Percentiles rank a stretch among this genome's conserved stretches.
Evolutionary conservation across 352 stramenopile genomes (phyloP).

Genomic region (Phytophthora citrophthora): DNA sequence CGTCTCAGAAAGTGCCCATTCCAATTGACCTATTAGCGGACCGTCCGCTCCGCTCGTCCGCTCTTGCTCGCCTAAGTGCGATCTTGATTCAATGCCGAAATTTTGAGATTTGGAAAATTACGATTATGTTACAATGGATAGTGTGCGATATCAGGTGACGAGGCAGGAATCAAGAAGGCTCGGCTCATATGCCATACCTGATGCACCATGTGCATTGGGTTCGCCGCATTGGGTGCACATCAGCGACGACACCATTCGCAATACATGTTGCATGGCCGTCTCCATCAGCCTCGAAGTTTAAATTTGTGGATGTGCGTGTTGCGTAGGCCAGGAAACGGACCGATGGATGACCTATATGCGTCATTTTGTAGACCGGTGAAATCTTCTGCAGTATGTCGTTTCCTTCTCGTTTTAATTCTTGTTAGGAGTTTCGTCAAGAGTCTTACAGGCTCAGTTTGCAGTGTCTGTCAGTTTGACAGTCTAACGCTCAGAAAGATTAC

Average conservation of each 20-base stretch:
- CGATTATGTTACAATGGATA: constrained; percentile 4
- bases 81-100: constrained; percentile 15
- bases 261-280: too few relatives aligned
- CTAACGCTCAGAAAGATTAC: neutral
- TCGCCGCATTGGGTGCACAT: constrained; percentile 16
- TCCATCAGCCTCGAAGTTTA: too few relatives aligned
- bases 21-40: constrained; percentile 1
- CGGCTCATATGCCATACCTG: constrained; percentile 12
- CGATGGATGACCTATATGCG: too few relatives aligned
- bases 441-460: constrained; percentile 1
- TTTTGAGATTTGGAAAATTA: constrained; percentile 4
- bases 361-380: neutral
- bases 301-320: too few relatives aligned
- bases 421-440: neutral
- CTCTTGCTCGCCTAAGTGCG: constrained; percentile 10
- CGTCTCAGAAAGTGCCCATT: neutral
- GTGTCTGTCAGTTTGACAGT: too few relatives aligned
- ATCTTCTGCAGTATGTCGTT: neutral
- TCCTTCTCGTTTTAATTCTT: too few relatives aligned
- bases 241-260: constrained; percentile 2
- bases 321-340: neutral
- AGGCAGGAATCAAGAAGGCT: constrained; percentile 13
- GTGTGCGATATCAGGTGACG: constrained; percentile 18
- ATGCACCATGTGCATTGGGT: constrained; percentile 16
- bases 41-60: constrained; percentile 6